phyloP scores from a whole-genome alignment of 176 grass and related monocot species.

The barley (Hordeum vulgare) region DNA sequence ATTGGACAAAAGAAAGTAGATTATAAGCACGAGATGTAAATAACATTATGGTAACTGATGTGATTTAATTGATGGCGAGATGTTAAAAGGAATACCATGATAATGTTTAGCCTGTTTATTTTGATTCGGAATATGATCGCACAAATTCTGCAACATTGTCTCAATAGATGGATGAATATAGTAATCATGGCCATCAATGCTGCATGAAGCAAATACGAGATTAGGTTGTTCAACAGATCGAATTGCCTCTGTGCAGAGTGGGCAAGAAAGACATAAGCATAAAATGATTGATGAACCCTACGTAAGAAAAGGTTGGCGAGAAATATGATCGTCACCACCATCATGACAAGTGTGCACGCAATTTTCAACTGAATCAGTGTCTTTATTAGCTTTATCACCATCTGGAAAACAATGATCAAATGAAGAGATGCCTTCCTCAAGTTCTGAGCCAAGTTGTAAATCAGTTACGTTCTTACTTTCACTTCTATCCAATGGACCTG shows the following conservation, averaged over 20 bases:
- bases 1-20: conserved; percentile 8
- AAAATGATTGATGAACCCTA: conserved; percentile 27
- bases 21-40: not conserved
- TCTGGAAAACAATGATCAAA: conserved; percentile 24
- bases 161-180: conserved; percentile 62
- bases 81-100: conserved; percentile 46
- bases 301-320: conserved; percentile 26
- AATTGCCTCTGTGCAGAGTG: not conserved
- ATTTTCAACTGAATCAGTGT: conserved; percentile 43
- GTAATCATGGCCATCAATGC: conserved; percentile 44
- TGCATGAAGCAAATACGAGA: conserved; percentile 20
- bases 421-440: conserved; percentile 29
- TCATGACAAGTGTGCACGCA: conserved; percentile 12
- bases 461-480: conserved; percentile 26
- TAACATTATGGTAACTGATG: not conserved
- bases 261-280: not conserved
- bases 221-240: not conserved
- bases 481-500: conserved; percentile 32
- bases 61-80: not conserved
- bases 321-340: conserved; percentile 6
- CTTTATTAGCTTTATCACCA: conserved; percentile 26
- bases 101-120: conserved; percentile 4
- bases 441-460: conserved; percentile 14
- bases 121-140: conserved; percentile 29
- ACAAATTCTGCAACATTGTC: conserved; percentile 45